Conservation (phyloP, 2,329 filamentous ascomycete genomes). For the Penicillium crustosum region DNA sequence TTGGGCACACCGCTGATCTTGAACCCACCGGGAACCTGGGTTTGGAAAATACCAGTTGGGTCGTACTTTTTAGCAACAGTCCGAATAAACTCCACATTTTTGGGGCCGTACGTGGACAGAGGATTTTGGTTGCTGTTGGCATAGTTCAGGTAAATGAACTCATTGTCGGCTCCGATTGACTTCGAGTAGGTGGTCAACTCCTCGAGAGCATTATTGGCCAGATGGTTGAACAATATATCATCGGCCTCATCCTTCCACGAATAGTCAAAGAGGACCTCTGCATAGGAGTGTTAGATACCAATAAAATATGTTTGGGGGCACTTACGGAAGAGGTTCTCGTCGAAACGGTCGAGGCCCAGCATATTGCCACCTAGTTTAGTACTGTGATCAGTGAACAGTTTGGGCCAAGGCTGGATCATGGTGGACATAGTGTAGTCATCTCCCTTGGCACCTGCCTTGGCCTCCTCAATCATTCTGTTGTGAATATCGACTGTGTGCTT, state of each 20-base stretch:
- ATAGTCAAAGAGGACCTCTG: conserved; percentile 24
- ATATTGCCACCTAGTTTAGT: conserved; percentile 39
- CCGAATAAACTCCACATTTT: conserved; percentile 36
- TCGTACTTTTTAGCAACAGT: conserved; percentile 29
- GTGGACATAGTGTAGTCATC: conserved; percentile 25
- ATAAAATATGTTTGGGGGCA: neutral
- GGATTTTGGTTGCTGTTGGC: conserved; percentile 46
- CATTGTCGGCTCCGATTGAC: conserved; percentile 30
- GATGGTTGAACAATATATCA: conserved; percentile 30
- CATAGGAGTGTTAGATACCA: conserved; percentile 25
- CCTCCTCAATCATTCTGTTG: conserved; percentile 18
- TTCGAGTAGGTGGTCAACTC: conserved; percentile 32
- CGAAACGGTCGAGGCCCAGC: conserved; percentile 35
- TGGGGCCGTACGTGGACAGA: conserved; percentile 42
- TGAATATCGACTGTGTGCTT: neutral
- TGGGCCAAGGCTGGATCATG: conserved; percentile 46
- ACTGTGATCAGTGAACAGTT: conserved; percentile 35
- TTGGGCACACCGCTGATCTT: conserved; percentile 19
- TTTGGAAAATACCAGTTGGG: conserved; percentile 29
- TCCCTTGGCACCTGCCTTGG: conserved; percentile 12
- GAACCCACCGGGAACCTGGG: conserved; percentile 31
- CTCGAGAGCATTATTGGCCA: conserved; percentile 29
- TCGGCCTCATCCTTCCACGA: conserved; percentile 37
- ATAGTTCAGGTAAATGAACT: conserved; percentile 50
- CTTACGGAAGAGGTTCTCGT: conserved; percentile 28